Conservation (phyloP, 495 filamentous ascomycete species). For the Daldinia loculata region DNA sequence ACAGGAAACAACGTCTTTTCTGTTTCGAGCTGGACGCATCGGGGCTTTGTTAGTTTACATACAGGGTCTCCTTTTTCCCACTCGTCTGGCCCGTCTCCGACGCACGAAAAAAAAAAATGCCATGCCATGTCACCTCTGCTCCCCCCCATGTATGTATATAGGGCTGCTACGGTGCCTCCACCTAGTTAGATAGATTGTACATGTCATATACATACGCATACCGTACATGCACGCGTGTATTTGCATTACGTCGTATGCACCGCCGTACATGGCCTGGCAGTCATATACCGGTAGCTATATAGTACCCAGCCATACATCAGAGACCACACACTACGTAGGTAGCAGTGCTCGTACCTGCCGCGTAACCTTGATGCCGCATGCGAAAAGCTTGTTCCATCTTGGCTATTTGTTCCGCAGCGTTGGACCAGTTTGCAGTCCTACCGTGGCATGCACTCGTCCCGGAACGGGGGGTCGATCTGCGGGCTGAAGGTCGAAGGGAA, state of each 20-base stretch:
- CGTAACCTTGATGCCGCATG: conserved; percentile 25
- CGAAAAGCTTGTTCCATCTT: conserved; percentile 44
- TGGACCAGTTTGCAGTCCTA: conserved; percentile 15
- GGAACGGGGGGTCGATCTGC: neutral
- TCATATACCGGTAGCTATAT: conserved; percentile 28
- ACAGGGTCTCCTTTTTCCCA: conserved; percentile 10
- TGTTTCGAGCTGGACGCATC: conserved; percentile 38
- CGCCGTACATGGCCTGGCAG: neutral
- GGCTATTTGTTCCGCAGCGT: conserved; percentile 31
- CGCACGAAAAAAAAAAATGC: neutral
- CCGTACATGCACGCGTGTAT: neutral
- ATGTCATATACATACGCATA: conserved; percentile 3
- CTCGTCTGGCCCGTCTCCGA: conserved; percentile 27
- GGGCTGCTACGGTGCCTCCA: conserved; percentile 29
- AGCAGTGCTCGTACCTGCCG: neutral
- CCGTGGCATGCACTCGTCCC: neutral
- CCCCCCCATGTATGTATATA: conserved; percentile 8
- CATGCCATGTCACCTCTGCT: conserved; percentile 10
- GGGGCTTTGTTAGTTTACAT: conserved; percentile 39
- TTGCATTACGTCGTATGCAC: conserved; percentile 6
- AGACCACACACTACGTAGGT: conserved; percentile 11
- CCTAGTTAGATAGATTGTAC: neutral
- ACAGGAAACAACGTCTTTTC: conserved; percentile 25
- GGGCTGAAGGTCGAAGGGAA: neutral
- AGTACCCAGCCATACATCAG: neutral